phyloP scores from a whole-genome alignment of 2,329 filamentous ascomycete genomes.

The Colletotrichum tamarilloi region DNA sequence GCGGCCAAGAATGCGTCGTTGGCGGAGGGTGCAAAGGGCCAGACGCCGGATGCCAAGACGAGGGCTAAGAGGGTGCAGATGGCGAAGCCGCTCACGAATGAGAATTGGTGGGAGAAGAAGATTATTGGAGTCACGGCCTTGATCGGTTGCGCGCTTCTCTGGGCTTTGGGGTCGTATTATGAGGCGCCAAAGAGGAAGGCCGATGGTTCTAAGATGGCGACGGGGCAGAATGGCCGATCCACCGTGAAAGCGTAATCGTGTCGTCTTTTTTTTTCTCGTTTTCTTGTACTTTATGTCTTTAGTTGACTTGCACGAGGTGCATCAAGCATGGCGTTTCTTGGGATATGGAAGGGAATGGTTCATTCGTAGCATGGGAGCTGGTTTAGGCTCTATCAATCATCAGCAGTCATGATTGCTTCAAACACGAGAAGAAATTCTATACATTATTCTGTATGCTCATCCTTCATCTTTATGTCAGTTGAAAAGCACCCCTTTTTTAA shows the following conservation, averaged over 20 bases:
- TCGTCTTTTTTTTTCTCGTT: background rate
- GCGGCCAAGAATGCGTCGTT: slow-evolving; percentile 39
- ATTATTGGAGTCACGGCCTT: slow-evolving; percentile 70
- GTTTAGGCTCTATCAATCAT: background rate
- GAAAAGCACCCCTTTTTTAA: background rate
- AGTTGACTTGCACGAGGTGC: background rate
- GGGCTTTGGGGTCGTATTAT: slow-evolving; percentile 67
- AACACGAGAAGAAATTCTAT: background rate
- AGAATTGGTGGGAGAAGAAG: slow-evolving; percentile 76
- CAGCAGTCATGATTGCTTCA: background rate
- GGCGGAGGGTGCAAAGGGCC: background rate
- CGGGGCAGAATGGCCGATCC: slow-evolving; percentile 4
- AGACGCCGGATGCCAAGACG: slow-evolving; percentile 37
- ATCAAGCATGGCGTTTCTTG: slow-evolving; percentile 29
- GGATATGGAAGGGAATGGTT: slow-evolving; percentile 5
- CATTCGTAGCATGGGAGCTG: background rate
- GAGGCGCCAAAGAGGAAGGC: slow-evolving; percentile 43
- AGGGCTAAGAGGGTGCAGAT: slow-evolving; percentile 30
- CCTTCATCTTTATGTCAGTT: background rate
- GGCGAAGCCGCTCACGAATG: slow-evolving; percentile 71
- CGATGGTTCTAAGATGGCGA: background rate
- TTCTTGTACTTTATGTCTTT: background rate
- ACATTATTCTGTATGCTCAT: background rate
- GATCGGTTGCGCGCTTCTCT: slow-evolving; percentile 69
- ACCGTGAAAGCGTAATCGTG: slow-evolving; percentile 1